Evolutionary conservation across 768 basidiomycete genomes (phyloP), one percentile per base, ranked within the genome.

Genomic region (Serendipita sp.): DNA sequence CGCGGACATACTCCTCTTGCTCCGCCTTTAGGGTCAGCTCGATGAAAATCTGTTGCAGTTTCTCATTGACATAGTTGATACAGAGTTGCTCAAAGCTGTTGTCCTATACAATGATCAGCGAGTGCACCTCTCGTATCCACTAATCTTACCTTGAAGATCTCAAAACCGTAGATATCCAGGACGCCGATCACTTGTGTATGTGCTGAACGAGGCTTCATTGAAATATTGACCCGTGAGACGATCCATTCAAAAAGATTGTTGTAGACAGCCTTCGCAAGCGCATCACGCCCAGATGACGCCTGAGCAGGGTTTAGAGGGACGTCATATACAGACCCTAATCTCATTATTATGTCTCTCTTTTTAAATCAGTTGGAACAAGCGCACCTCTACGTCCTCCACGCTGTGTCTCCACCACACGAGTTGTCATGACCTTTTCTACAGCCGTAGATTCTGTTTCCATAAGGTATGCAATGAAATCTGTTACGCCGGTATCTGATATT

Each of bases 51-150:
- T 95, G 95, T 69, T 99, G 95, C 26, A 99, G 81, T 75, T 99
- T 99, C 75, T 99, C 96, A 79, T 99, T 99, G 76, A 98, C 96
- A 69, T 99, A 99, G 77, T 99, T 99, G 80, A 99, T 99, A 76
- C 96, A 99, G 20, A 99, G 83, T 73, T 99, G 93, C 71, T 94
- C 92, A 70, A 94, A 93, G 3, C 90, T 92, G 73, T 95, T 95
- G 72, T 93, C 89, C 87, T 93, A 67, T 48, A 17, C 17, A n/a
- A n/a, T 9, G 14, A 28, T 48, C 26, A 48, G 45, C 45, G 9
- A 48, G 9, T n/a, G 45, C 7, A 48, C 9, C 38, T 14, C 14
- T 38, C 45, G 45, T 9, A 28, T 20, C 26, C 7, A n/a, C n/a
- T 48, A 33, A 41, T 41, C 73, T 42, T 69, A 88, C 89, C 77